A percentile compares a stretch with the other conserved stretches of the same genome.
Conservation (phyloP, 2,329 filamentous ascomycete species). For the Geosmithia putterillii region DNA sequence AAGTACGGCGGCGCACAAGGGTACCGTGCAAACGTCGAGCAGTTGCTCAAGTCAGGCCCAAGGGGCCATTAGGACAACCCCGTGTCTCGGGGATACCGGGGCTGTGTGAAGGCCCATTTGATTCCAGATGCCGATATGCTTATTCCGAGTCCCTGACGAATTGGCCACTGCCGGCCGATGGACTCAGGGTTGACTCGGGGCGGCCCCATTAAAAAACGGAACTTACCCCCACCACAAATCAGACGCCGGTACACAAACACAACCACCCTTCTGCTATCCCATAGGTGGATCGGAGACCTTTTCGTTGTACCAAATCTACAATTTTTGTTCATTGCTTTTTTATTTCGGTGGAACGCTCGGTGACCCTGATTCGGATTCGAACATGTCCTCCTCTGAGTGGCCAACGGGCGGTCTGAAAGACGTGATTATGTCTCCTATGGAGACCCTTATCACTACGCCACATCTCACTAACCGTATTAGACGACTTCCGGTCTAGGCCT, state of each 20-base stretch:
- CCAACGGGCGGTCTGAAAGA: background rate
- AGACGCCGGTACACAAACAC: background rate
- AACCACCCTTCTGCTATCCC: background rate
- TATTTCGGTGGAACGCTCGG: background rate
- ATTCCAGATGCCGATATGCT: background rate
- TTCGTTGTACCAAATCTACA: background rate
- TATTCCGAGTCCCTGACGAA: background rate
- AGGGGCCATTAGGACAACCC: constrained; percentile 21
- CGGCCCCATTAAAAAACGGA: background rate
- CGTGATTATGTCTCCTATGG: background rate
- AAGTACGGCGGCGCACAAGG: constrained; percentile 44
- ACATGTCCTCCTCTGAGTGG: background rate
- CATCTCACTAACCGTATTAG: background rate
- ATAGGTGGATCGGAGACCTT: background rate
- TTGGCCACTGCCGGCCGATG: background rate
- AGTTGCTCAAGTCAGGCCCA: constrained; percentile 40
- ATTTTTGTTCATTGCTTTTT: background rate
- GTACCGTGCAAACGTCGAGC: constrained; percentile 46
- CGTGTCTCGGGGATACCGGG: background rate
- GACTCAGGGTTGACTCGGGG: background rate
- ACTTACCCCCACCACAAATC: background rate
- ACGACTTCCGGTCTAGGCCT: background rate
- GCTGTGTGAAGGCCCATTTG: background rate
- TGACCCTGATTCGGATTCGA: background rate
- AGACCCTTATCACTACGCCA: background rate